phyloP scores from a whole-genome alignment of 768 basidiomycete species.

The Xanthoconium purpureum region DNA sequence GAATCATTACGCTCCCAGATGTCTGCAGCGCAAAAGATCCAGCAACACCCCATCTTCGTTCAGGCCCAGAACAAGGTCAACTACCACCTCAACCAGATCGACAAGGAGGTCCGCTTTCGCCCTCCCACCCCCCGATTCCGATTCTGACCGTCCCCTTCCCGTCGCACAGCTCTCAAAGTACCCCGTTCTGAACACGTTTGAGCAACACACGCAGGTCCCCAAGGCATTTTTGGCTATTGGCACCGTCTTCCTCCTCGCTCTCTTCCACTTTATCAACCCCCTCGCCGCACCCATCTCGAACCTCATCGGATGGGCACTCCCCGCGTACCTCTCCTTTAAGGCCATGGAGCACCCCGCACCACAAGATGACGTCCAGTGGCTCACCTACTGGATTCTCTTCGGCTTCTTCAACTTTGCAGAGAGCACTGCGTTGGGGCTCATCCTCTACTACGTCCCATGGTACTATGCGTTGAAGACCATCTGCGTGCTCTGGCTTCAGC shows the following conservation, averaged over 20 bases:
- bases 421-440: slow-evolving; percentile 73
- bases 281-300: slow-evolving; percentile 92
- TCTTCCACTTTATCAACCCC: slow-evolving; percentile 85
- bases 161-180: slow-evolving; percentile 74
- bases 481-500: slow-evolving; percentile 91
- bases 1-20: slow-evolving; percentile 39
- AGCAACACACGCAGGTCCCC: slow-evolving; percentile 88
- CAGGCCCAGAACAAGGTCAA: slow-evolving; percentile 82
- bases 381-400: slow-evolving; percentile 97
- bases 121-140: neutral
- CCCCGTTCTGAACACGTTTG: slow-evolving; percentile 76
- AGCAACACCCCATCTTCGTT: slow-evolving; percentile 83
- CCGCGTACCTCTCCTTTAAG: slow-evolving; percentile 93
- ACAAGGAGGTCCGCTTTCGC: slow-evolving; percentile 79
- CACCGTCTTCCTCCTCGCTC: slow-evolving; percentile 56
- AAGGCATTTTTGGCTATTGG: slow-evolving; percentile 89
- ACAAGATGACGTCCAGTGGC: slow-evolving; percentile 90
- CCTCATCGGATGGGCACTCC: slow-evolving; percentile 90
- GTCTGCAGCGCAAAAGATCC: slow-evolving; percentile 79
- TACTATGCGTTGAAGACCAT: slow-evolving; percentile 91
- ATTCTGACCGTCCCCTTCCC: slow-evolving; percentile 1
- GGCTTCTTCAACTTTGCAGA: slow-evolving; percentile 93
- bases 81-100: slow-evolving; percentile 84
- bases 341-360: slow-evolving; percentile 85
- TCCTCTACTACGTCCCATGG: slow-evolving; percentile 93